phyloP scores from a whole-genome alignment of 371 early-diverging fungal genomes.

The Syncephalastrum sp. region DNA sequence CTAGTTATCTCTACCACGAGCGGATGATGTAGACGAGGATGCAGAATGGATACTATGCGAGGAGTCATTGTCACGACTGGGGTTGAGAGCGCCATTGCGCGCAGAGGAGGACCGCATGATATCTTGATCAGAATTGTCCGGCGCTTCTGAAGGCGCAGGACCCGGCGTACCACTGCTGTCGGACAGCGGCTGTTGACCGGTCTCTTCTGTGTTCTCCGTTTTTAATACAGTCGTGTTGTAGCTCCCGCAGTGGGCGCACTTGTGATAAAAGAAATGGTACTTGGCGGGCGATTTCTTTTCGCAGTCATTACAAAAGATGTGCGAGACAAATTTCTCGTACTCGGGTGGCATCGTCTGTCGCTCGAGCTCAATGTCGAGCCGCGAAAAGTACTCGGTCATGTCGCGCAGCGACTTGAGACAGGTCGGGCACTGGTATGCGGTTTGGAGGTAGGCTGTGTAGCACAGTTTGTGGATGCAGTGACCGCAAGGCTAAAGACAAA shows the following conservation, averaged over 20 bases:
- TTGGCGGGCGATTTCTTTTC: conserved; percentile 76
- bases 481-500: conserved; percentile 75
- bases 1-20: too few relatives aligned
- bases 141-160: not conserved
- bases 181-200: not conserved
- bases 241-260: conserved; percentile 83
- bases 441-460: conserved; percentile 78
- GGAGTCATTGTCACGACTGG: not conserved
- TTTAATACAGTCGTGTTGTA: conserved; percentile 91
- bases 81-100: conserved; percentile 3
- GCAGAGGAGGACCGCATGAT: conserved; percentile 2
- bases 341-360: conserved; percentile 91
- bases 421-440: conserved; percentile 95
- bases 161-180: not conserved
- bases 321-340: conserved; percentile 68
- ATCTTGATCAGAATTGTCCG: conserved; percentile 7
- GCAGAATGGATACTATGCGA: conserved; percentile 4
- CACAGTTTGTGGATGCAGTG: conserved; percentile 95
- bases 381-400: conserved; percentile 79
- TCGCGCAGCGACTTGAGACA: conserved; percentile 93
- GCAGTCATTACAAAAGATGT: conserved; percentile 96
- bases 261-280: conserved; percentile 96
- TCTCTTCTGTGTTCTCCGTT: conserved; percentile 41
- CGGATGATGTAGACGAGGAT: not conserved
- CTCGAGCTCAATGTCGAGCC: conserved; percentile 81